These are phyloP conservation scores for Saturnispora sekii DNA, from an alignment of 805 yeast genomes.

Conservation along the genomic window DNA sequence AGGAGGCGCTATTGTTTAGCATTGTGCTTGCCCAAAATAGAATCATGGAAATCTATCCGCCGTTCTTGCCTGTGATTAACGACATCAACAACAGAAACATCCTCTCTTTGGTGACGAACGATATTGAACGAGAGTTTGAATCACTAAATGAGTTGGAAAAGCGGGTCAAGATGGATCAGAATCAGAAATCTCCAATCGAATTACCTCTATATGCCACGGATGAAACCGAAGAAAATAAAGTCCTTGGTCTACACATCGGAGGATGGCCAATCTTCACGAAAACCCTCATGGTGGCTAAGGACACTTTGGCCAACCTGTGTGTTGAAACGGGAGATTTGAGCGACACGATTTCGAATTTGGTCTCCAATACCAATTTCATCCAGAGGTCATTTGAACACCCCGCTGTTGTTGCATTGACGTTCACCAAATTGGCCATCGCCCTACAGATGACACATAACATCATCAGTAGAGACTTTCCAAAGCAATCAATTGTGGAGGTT, in stretches of 20 bases:
- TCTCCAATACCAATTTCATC: conserved; percentile 13
- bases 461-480: conserved; percentile 9
- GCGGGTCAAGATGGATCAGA: conserved; percentile 11
- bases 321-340: conserved; percentile 18
- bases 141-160: conserved; percentile 8
- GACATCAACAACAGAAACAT: conserved; percentile 13
- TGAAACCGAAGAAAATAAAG: conserved; percentile 16
- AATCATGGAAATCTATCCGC: conserved; percentile 19
- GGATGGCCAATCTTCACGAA: conserved; percentile 24
- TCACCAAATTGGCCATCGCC: conserved; percentile 16
- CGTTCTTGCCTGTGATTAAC: conserved; percentile 18
- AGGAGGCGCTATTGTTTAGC: conserved; percentile 15
- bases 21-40: conserved; percentile 20
- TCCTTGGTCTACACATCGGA: conserved; percentile 16
- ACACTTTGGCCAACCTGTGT: conserved; percentile 19
- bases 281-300: conserved; percentile 19
- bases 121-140: conserved; percentile 9
- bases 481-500: conserved; percentile 9
- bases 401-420: conserved; percentile 12
- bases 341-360: conserved; percentile 16
- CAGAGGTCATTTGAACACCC: conserved; percentile 17
- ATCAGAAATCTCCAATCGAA: conserved; percentile 13
- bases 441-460: conserved; percentile 13
- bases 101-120: conserved; percentile 9
- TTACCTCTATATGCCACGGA: conserved; percentile 17